A percentile compares a stretch with the other conserved stretches of the same genome.
These are phyloP conservation scores for Leishmania lainsoni DNA, from an alignment of 208 protist species.

Conservation along the genomic window DNA sequence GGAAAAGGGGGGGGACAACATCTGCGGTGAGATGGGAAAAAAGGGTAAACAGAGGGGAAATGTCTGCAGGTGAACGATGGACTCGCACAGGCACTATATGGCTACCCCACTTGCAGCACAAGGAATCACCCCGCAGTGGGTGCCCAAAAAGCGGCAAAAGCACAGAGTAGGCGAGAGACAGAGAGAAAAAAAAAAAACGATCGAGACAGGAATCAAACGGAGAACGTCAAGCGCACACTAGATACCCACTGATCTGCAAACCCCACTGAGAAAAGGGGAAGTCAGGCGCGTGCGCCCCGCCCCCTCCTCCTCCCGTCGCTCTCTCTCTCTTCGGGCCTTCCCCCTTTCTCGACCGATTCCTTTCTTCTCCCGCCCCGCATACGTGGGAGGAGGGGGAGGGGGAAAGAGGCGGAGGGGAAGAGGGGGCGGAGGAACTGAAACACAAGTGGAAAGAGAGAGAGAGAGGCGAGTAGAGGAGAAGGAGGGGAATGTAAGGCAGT, in stretches of 20 bases:
- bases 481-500: neutral
- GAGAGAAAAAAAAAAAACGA: constrained; percentile 2
- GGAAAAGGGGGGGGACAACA: constrained; percentile 12
- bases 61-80: too few species aligned
- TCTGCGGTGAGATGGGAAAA: neutral
- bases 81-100: too few species aligned
- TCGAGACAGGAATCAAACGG: neutral
- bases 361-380: neutral
- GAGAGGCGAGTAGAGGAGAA: neutral
- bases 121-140: neutral
- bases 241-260: neutral
- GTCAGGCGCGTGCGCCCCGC: neutral
- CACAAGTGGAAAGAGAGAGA: neutral
- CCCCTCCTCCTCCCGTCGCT: neutral
- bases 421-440: neutral
- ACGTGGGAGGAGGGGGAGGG: neutral
- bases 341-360: neutral
- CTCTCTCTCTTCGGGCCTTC: neutral
- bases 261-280: constrained; percentile 5
- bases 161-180: too few species aligned
- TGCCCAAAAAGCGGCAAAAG: too few species aligned
- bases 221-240: neutral
- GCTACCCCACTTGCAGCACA: neutral
- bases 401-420: neutral
- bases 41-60: neutral